phyloP scores from a whole-genome alignment of 75 land plant genomes.

The Isoetes taiwanensis region DNA sequence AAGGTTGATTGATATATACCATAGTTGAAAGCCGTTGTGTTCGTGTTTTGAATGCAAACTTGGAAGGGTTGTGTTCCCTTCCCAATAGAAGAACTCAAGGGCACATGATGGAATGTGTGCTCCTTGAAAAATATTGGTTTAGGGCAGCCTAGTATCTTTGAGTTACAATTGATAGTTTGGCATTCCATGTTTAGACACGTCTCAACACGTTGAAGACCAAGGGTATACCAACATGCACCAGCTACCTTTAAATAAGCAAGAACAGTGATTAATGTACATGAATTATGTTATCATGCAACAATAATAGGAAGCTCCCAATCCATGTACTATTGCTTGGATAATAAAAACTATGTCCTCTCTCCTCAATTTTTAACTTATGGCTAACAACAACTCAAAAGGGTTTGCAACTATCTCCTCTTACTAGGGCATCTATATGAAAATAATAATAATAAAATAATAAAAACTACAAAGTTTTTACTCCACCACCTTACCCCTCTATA shows the following conservation, averaged over 20 bases:
- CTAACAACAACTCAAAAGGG: no score
- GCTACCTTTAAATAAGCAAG: slow-evolving; percentile 38
- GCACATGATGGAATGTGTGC: no score
- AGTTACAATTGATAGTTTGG: slow-evolving; percentile 22
- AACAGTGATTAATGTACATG: neutral
- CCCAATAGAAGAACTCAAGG: no score
- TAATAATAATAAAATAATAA: no score
- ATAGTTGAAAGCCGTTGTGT: slow-evolving; percentile 30
- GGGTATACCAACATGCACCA: slow-evolving; percentile 87
- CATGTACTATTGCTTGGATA: no score
- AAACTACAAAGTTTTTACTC: no score
- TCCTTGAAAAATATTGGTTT: slow-evolving; percentile 35
- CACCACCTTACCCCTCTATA: no score
- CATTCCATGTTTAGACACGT: slow-evolving; percentile 51
- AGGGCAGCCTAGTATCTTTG: slow-evolving; percentile 42
- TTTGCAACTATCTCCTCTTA: no score
- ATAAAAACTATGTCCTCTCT: no score
- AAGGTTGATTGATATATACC: slow-evolving; percentile 69
- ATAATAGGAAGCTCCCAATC: neutral
- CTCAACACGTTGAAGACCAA: slow-evolving; percentile 55
- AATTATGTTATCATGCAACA: neutral
- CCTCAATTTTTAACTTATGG: no score
- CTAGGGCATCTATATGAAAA: no score
- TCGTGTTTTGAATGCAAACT: slow-evolving; percentile 28
- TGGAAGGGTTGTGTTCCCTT: no score